Base-by-base conservation (phyloP, 2,329 filamentous ascomycete genomes). In the Penicillium sclerotiorum region DNA sequence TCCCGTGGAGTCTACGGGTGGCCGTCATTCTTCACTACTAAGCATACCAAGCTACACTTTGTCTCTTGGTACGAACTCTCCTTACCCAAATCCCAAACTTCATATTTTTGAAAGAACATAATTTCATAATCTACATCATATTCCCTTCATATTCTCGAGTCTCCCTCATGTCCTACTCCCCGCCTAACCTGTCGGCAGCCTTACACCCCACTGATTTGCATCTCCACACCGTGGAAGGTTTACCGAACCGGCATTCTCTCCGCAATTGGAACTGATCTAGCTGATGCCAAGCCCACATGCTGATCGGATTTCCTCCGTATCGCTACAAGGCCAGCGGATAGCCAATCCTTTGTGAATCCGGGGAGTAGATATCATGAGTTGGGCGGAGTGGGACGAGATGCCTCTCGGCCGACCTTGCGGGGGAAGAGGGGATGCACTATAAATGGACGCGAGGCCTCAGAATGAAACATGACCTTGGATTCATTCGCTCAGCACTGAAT, bases 191-290 rank as follows among this genome's bases (percentile, higher is more conserved):
- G 40, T 30, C 23, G 30, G 33, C 20, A 30, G 5, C 20, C 39
- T 30, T 18, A 27, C 30, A 18, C 48, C 43, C 50, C 46, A 53
- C 50, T 20, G 41, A 52, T 49, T 15, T 27, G 33, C 46, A 17
- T 25, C 50, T 18, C 30, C 21, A 28, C 39, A 18, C 18, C 17
- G 28, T 32, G 51, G 51, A 43, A 53, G 51, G 51, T 53, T 47
- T 42, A 25, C 51, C 50, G 50, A 53, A 50, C 25, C 35, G 38
- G 38, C 21, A 7, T 36, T 43, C 23, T 13, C 50, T 53, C 42
- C 37, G 28, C 35, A 18, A 15, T 46, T 11, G 37, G 15, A n/a
- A 28, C 32, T 20, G 18, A n/a, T 13, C 12, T n/a, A 9, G n/a
- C 12, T 22, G 11, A 21, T 46, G 18, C 32, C 43, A 45, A 37